phyloP scores from a whole-genome alignment of 148 eudicot species.

The Camellia lanceoleosa region DNA sequence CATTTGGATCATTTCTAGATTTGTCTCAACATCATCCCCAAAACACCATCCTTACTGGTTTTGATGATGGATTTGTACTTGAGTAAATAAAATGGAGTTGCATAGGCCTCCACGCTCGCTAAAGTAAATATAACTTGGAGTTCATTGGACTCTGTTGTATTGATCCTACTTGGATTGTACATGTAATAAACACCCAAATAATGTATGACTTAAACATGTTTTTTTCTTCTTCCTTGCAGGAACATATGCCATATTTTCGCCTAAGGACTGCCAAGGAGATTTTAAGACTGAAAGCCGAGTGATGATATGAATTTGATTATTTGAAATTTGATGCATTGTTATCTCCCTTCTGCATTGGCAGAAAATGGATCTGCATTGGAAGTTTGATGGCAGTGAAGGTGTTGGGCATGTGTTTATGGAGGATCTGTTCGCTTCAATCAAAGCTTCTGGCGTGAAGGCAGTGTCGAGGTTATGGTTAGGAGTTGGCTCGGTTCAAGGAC shows the following conservation, averaged over 20 bases:
- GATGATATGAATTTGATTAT: slow-evolving; percentile 18
- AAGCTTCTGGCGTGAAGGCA: not conserved
- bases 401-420: not conserved
- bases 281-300: slow-evolving; percentile 67
- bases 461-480: not conserved
- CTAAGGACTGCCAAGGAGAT: slow-evolving; percentile 83
- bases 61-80: not conserved
- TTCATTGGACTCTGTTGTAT: not conserved
- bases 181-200: no score
- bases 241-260: slow-evolving; percentile 88
- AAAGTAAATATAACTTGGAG: no score
- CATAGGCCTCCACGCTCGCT: not conserved
- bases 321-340: slow-evolving; percentile 4
- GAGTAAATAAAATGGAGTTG: not conserved
- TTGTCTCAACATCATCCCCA: not conserved
- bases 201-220: not conserved
- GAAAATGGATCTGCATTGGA: not conserved
- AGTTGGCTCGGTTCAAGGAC: not conserved
- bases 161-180: not conserved
- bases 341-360: not conserved
- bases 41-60: not conserved
- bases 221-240: slow-evolving; percentile 32
- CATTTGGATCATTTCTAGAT: not conserved
- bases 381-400: not conserved
- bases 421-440: not conserved